phyloP scores from a whole-genome alignment of 2,329 filamentous ascomycete genomes.

The Cladosporium sp. region DNA sequence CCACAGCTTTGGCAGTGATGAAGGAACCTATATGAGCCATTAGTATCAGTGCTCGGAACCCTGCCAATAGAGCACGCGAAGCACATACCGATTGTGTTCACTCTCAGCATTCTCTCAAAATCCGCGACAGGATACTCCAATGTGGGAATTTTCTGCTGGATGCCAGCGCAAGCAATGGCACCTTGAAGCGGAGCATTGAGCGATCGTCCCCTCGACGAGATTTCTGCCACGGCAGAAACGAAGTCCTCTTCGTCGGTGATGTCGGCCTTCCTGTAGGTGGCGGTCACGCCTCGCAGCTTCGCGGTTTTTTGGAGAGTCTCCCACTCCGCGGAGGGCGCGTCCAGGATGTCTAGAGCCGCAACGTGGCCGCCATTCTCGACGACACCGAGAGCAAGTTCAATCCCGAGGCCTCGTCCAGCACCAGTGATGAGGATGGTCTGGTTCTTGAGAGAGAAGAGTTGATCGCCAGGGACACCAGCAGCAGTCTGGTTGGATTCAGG shows the following conservation, averaged over 20 bases:
- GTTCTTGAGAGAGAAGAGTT: slow-evolving; percentile 20
- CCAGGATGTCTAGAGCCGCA: slow-evolving; percentile 20
- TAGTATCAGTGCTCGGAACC: neutral
- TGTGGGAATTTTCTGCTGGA: slow-evolving; percentile 24
- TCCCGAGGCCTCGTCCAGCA: slow-evolving; percentile 25
- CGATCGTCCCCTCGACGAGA: slow-evolving; percentile 2
- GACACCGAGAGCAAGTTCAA: slow-evolving; percentile 26
- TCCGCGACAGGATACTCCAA: slow-evolving; percentile 29
- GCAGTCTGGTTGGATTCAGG: slow-evolving; percentile 21
- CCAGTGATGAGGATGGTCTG: slow-evolving; percentile 26
- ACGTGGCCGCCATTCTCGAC: slow-evolving; percentile 26
- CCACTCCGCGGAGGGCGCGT: slow-evolving; percentile 8
- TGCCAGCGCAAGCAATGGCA: slow-evolving; percentile 24
- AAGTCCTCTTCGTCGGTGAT: slow-evolving; percentile 12
- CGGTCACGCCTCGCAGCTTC: slow-evolving; percentile 36
- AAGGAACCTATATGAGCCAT: slow-evolving; percentile 27
- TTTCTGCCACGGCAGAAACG: slow-evolving; percentile 3
- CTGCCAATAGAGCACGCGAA: neutral
- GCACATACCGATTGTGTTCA: slow-evolving; percentile 25
- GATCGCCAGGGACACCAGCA: slow-evolving; percentile 18
- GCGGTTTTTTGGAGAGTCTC: slow-evolving; percentile 41
- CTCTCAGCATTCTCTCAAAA: slow-evolving; percentile 32
- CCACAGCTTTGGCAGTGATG: slow-evolving; percentile 29
- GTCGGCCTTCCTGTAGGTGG: slow-evolving; percentile 10
- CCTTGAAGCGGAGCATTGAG: slow-evolving; percentile 29